These are phyloP conservation scores for Myriosclerotinia curreyana DNA, from an alignment of 2,329 filamentous ascomycete species.

Conservation along the genomic window DNA sequence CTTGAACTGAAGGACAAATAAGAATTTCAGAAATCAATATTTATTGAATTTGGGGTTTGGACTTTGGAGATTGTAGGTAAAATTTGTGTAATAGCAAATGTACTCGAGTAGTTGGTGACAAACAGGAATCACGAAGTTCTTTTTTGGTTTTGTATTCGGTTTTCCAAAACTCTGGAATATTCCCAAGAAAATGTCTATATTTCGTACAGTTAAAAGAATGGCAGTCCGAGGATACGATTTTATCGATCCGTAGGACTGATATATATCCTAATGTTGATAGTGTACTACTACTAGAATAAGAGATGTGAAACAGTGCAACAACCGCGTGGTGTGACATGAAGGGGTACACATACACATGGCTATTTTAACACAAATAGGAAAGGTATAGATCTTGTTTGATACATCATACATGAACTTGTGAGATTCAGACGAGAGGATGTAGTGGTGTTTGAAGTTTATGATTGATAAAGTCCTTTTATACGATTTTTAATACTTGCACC, in stretches of 20 bases:
- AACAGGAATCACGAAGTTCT: too few relatives aligned
- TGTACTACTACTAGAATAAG: too few relatives aligned
- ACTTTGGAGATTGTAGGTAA: background rate
- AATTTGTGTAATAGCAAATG: background rate
- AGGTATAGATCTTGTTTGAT: background rate
- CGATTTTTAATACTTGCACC: conserved; percentile 1
- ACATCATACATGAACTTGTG: background rate
- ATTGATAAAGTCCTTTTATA: background rate
- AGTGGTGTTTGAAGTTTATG: background rate
- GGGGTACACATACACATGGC: too few relatives aligned
- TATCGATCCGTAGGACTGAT: background rate
- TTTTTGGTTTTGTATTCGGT: too few relatives aligned
- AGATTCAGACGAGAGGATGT: background rate
- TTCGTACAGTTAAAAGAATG: background rate
- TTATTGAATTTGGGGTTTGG: conserved; percentile 14
- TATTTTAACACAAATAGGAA: background rate
- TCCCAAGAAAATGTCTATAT: background rate
- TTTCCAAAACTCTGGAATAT: too few relatives aligned
- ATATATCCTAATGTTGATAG: background rate
- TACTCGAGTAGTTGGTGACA: too few relatives aligned
- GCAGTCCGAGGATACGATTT: background rate
- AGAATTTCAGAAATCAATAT: too few relatives aligned
- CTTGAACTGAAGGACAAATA: too few relatives aligned
- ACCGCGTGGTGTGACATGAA: background rate
- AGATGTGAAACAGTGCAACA: background rate